Percentiles rank a stretch among this genome's conserved stretches.
Evolutionary conservation across 441 rosid genomes (phyloP).

Genomic region (Jatropha podagrica): DNA sequence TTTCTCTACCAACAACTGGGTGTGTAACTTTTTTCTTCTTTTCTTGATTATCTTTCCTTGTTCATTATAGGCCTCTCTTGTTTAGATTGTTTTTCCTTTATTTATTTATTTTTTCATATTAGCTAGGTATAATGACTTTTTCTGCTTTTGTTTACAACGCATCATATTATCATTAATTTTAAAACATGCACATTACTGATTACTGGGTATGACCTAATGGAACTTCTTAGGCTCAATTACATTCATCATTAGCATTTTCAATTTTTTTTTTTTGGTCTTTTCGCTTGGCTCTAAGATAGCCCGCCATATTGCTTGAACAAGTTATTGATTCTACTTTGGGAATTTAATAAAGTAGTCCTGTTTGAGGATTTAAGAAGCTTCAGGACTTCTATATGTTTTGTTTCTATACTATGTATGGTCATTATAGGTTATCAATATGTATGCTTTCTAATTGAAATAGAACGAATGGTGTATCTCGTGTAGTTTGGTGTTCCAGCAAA

Average conservation of each 20-base stretch:
- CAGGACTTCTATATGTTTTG: not conserved
- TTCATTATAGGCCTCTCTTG: not conserved
- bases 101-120: not conserved
- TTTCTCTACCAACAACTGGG: not conserved
- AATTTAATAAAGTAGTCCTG: not conserved
- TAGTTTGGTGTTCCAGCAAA: slow-evolving; percentile 13
- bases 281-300: not conserved
- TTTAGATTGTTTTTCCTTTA: not conserved
- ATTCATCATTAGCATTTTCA: not conserved
- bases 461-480: not conserved
- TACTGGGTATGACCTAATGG: too few relatives aligned
- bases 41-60: not conserved
- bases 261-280: not conserved
- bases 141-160: not conserved
- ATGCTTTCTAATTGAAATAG: not conserved
- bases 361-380: not conserved
- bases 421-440: not conserved
- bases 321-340: not conserved
- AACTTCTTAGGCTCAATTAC: too few relatives aligned
- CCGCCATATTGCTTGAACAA: not conserved
- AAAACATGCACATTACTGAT: not conserved
- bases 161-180: not conserved
- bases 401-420: too few relatives aligned
- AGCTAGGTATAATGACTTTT: not conserved
- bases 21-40: not conserved